A percentile compares a stretch with the other conserved stretches of the same genome.
These are phyloP conservation scores for Sporothrix dimorphospora DNA, from an alignment of 2,329 filamentous ascomycete genomes.

Conservation along the genomic window DNA sequence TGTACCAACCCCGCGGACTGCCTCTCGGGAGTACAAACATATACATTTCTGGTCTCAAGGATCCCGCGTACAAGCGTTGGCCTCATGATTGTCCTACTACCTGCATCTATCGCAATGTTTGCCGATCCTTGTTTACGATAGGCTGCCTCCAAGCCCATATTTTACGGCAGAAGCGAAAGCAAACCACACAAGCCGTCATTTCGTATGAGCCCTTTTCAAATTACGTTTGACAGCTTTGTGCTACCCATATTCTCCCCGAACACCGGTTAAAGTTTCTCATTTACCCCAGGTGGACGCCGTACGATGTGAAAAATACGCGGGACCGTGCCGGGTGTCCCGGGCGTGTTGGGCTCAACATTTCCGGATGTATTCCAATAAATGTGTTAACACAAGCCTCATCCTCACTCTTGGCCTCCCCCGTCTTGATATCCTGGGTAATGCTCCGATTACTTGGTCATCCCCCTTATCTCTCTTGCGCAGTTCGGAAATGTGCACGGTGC, in stretches of 20 bases:
- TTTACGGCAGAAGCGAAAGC: not conserved
- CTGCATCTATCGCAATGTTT: not conserved
- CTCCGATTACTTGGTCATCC: not conserved
- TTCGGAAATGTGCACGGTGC: not conserved
- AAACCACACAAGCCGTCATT: no score
- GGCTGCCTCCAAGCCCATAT: not conserved
- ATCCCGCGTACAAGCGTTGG: not conserved
- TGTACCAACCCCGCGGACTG: not conserved
- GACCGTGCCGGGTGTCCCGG: not conserved
- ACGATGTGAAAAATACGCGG: not conserved
- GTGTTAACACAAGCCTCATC: not conserved
- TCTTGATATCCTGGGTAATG: not conserved
- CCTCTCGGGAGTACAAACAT: not conserved
- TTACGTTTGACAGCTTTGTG: not conserved
- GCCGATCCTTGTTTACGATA: not conserved
- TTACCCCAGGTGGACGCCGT: not conserved
- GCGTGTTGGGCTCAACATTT: not conserved
- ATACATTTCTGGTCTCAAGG: not conserved
- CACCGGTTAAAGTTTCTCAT: slow-evolving; percentile 12
- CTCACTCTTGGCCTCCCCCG: not conserved
- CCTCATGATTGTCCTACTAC: not conserved
- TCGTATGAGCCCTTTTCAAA: not conserved
- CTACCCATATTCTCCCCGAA: not conserved
- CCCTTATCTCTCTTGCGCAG: not conserved
- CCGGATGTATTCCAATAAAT: not conserved